Conservation (phyloP, 345 rosid species). For the Rhodamnia rubescens region DNA sequence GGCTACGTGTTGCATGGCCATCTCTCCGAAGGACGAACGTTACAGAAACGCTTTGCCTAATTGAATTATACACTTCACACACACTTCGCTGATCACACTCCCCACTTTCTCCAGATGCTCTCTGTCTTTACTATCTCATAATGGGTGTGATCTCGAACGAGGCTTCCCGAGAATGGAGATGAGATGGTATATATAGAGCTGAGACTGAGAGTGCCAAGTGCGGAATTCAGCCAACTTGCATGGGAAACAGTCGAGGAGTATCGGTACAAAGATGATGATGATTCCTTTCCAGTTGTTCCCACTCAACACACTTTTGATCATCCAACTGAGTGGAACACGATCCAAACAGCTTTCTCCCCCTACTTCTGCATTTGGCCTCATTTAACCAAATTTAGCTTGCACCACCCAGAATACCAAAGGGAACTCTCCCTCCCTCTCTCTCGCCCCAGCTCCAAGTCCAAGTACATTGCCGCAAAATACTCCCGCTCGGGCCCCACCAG, state of each 20-base stretch:
- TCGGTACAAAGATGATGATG: neutral
- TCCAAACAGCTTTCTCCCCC: conserved; percentile 11
- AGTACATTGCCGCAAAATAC: conserved; percentile 1
- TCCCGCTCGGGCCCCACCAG: conserved; percentile 14
- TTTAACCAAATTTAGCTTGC: neutral
- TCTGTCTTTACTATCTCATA: neutral
- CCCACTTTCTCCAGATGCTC: conserved; percentile 24
- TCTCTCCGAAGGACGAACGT: neutral
- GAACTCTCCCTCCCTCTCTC: neutral
- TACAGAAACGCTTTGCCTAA: neutral
- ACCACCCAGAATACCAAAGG: neutral
- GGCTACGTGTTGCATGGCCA: conserved; percentile 24
- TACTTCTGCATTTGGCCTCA: neutral
- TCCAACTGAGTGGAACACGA: conserved; percentile 1
- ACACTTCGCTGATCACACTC: neutral
- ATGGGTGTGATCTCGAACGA: neutral
- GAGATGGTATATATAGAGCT: neutral
- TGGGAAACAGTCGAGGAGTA: neutral
- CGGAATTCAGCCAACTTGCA: neutral
- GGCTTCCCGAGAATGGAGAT: neutral
- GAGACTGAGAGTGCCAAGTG: neutral
- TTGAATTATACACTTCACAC: neutral
- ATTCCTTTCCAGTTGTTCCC: neutral
- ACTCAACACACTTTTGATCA: too few relatives aligned
- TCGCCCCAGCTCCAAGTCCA: neutral